Evolutionary conservation across 2,329 filamentous ascomycete species (phyloP).

Genomic region (Blastomyces emzantsi): DNA sequence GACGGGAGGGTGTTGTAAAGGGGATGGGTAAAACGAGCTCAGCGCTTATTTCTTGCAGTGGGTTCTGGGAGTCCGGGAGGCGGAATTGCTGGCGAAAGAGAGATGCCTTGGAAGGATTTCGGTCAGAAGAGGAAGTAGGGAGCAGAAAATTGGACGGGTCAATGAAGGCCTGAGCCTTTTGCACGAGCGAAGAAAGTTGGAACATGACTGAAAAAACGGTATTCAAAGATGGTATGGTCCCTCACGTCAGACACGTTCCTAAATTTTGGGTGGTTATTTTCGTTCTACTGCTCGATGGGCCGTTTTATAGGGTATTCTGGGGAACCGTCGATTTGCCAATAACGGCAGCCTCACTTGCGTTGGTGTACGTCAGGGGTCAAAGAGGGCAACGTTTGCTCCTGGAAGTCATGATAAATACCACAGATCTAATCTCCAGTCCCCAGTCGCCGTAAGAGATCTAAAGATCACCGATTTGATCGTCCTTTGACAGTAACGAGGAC

Average conservation of each 20-base stretch:
- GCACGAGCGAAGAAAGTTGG: slow-evolving; percentile 70
- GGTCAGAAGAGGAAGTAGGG: slow-evolving; percentile 62
- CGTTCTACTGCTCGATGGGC: neutral
- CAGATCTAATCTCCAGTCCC: neutral
- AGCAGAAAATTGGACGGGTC: slow-evolving; percentile 76
- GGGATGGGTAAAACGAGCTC: slow-evolving; percentile 79
- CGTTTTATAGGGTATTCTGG: neutral
- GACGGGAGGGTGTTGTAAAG: slow-evolving; percentile 37
- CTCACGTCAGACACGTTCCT: slow-evolving; percentile 1
- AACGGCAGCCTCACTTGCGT: neutral
- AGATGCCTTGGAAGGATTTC: slow-evolving; percentile 78
- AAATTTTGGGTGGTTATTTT: neutral
- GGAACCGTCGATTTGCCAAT: neutral
- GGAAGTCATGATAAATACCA: slow-evolving; percentile 7
- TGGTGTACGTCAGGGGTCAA: neutral
- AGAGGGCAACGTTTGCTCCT: neutral
- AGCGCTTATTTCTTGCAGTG: slow-evolving; percentile 91
- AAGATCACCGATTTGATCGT: neutral
- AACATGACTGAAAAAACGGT: slow-evolving; percentile 40
- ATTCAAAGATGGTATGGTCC: neutral
- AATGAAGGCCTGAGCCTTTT: slow-evolving; percentile 92
- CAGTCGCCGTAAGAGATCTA: neutral
- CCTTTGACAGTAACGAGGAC: neutral
- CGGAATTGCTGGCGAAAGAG: slow-evolving; percentile 96
- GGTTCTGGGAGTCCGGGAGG: slow-evolving; percentile 82